Conservation (phyloP, 805 yeast genomes). For the Suhomyces pyralidae region DNA sequence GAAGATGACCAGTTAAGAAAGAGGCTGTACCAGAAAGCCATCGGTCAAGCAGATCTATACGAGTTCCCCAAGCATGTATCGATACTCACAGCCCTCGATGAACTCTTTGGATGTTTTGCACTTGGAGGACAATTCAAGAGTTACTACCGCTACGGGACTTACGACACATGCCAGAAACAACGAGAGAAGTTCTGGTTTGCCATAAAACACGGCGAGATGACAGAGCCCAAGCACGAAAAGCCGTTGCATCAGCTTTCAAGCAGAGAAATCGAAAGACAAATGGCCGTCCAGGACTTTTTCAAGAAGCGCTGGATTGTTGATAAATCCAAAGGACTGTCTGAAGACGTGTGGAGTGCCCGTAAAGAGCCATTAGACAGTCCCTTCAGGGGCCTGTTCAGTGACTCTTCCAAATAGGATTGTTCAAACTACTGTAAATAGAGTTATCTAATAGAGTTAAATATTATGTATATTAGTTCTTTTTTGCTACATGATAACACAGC, state of each 20-base stretch:
- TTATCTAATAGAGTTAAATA: background rate
- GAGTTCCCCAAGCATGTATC: constrained; percentile 34
- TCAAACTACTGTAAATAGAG: no score
- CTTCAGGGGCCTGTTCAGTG: constrained; percentile 3
- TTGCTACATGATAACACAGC: constrained; percentile 37
- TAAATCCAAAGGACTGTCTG: constrained; percentile 68
- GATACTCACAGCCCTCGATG: constrained; percentile 77
- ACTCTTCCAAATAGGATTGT: no score
- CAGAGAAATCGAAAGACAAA: constrained; percentile 49
- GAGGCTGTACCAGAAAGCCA: constrained; percentile 18
- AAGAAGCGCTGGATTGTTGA: constrained; percentile 59
- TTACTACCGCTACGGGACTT: constrained; percentile 79
- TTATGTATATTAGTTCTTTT: background rate
- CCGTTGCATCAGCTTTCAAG: constrained; percentile 31
- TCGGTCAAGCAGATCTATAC: constrained; percentile 14
- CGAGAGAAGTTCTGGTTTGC: constrained; percentile 81
- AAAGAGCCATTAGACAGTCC: constrained; percentile 22
- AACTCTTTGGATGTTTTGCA: constrained; percentile 80
- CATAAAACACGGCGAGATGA: constrained; percentile 46
- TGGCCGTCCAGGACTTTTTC: constrained; percentile 65
- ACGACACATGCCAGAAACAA: constrained; percentile 67
- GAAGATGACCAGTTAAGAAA: constrained; percentile 25
- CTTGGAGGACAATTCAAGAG: constrained; percentile 85
- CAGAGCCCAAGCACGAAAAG: constrained; percentile 19
- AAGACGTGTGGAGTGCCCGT: constrained; percentile 72